Evolutionary conservation across 2,329 filamentous ascomycete genomes (phyloP), one percentile per base, ranked within the genome.

Genomic region (Xylaria polymorpha): DNA sequence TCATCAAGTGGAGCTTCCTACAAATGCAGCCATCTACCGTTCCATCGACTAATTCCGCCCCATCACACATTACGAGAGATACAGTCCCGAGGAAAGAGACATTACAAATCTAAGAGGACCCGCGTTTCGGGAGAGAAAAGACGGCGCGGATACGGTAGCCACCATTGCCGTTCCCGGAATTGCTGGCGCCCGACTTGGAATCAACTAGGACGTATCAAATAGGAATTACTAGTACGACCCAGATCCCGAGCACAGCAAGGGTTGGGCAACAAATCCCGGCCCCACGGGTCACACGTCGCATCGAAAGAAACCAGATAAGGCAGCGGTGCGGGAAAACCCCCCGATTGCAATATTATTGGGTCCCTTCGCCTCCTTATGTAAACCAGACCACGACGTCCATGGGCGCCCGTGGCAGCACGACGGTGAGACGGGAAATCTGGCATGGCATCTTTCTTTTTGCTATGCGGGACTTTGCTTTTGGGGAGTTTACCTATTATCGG

Each of bases 231-330:
- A 44, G 53, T 61, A 46, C 58, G 39, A 65, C 44, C 29, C 68
- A 70, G 56, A 70, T 58, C 68, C 68, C 68, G 68, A 70, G 62
- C 39, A 51, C 20, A 32, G 41, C 62, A 63, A 57, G 64, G 55
- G 46, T 18, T 39, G 18, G 53, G 39, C 50, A 70, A 51, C 65
- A 70, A 68, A 70, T 65, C 65, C 65, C 68, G 68, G 66, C 64
- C 63, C 67, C 63, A 69, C 63, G 58, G 53, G 55, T 51, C 20
- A 60, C 37, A 44, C 46, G 62, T 43, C 58, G 53, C 25, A 53
- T 62, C 10, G 8, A 15, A 37, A 39, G 32, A 18, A 41, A 15
- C 41, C 14, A 53, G 59, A 61, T 57, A 57, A 32, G 44, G 50
- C 35, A 46, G 39, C 53, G 41, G 46, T 58, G 56, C 51, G 51